Percentiles rank a stretch among this genome's conserved stretches.
Conservation (phyloP, 441 rosid genomes). For the Hura crepitans region DNA sequence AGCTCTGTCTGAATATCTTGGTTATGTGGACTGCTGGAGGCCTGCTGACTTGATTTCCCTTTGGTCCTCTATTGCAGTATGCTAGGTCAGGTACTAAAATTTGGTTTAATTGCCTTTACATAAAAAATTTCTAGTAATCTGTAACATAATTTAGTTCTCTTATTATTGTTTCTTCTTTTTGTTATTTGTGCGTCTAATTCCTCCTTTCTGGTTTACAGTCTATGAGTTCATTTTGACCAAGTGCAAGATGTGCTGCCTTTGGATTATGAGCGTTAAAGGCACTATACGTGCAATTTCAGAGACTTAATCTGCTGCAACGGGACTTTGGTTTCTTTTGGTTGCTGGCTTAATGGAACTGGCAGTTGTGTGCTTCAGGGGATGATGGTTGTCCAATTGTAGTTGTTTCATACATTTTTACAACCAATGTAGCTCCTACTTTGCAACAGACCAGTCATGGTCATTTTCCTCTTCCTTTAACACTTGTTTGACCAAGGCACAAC, state of each 20-base stretch:
- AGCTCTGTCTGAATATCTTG: background rate
- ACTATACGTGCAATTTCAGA: background rate
- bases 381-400: background rate
- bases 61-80: background rate
- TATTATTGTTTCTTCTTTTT: too few species aligned
- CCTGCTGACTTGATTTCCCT: background rate
- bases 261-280: too few species aligned
- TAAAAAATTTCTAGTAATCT: too few species aligned
- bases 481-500: too few species aligned
- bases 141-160: too few species aligned
- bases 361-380: background rate
- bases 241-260: background rate
- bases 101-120: too few species aligned
- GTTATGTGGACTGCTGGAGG: background rate
- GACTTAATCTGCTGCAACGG: background rate
- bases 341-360: background rate
- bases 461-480: too few species aligned
- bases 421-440: too few species aligned
- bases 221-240: background rate
- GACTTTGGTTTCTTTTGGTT: background rate
- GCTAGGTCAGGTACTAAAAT: background rate
- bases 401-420: too few species aligned
- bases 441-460: too few species aligned
- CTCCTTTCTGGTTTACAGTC: background rate
- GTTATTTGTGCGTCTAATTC: background rate